phyloP scores from a whole-genome alignment of 495 filamentous ascomycete species.

The Glonium stellatum region DNA sequence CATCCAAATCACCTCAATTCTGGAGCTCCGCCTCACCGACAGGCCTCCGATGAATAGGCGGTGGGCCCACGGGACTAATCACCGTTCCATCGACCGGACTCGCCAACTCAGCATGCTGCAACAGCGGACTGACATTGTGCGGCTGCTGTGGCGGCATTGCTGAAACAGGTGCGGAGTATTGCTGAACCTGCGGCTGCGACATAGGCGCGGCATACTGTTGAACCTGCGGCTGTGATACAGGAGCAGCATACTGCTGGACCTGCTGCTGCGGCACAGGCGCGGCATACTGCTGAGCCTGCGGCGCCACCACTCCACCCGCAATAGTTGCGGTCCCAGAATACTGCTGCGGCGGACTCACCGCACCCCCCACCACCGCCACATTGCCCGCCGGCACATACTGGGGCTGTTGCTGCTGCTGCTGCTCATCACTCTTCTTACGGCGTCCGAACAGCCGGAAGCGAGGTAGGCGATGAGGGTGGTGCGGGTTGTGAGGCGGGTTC shows the following conservation, averaged over 20 bases:
- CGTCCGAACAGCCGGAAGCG: slow-evolving; percentile 5
- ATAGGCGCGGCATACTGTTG: background rate
- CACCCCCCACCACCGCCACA: background rate
- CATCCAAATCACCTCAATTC: background rate
- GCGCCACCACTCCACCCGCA: background rate
- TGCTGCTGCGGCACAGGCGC: background rate
- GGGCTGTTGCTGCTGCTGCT: background rate
- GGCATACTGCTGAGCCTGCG: background rate
- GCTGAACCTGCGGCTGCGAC: background rate
- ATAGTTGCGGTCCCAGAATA: background rate
- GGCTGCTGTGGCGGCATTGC: background rate
- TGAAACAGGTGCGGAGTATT: background rate
- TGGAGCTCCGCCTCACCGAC: background rate
- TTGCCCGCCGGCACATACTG: too few species aligned
- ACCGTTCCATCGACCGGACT: too few species aligned
- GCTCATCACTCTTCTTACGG: slow-evolving; percentile 11
- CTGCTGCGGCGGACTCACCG: background rate
- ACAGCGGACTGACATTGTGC: slow-evolving; percentile 2
- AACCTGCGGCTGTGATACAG: background rate
- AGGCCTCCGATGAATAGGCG: background rate
- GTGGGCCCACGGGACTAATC: background rate
- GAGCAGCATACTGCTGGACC: background rate
- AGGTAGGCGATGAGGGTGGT: slow-evolving; percentile 6
- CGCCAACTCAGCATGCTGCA: too few species aligned
- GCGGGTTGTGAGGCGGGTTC: slow-evolving; percentile 3